A percentile compares a stretch with the other conserved stretches of the same genome.
phyloP scores from a whole-genome alignment of 2,329 filamentous ascomycete species.

The Pezicula radicicola region DNA sequence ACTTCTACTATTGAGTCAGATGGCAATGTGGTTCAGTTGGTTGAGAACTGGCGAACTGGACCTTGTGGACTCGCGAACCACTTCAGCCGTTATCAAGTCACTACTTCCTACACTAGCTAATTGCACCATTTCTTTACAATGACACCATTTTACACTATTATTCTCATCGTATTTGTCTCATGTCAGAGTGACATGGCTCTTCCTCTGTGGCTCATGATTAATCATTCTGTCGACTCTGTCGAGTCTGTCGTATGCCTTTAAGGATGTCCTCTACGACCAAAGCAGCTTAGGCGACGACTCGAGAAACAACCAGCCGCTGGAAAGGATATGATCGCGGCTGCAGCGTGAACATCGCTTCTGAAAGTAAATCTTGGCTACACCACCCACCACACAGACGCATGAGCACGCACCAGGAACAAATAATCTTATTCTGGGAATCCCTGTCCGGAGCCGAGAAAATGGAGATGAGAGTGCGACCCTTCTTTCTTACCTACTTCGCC shows the following conservation, averaged over 20 bases:
- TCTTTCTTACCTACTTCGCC: too few relatives aligned
- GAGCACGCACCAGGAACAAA: too few relatives aligned
- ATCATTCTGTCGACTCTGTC: too few relatives aligned
- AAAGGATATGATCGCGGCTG: slow-evolving; percentile 21
- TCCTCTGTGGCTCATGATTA: slow-evolving; percentile 7
- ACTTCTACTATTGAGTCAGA: too few relatives aligned
- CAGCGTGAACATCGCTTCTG: slow-evolving; percentile 21
- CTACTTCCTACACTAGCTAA: neutral
- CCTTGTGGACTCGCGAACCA: too few relatives aligned
- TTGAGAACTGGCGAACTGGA: too few relatives aligned
- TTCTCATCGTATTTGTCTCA: neutral
- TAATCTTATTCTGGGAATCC: too few relatives aligned
- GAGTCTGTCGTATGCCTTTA: neutral
- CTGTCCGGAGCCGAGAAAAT: too few relatives aligned
- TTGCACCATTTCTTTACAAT: neutral
- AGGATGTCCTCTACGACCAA: slow-evolving; percentile 4
- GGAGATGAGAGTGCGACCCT: too few relatives aligned
- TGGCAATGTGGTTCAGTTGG: too few relatives aligned
- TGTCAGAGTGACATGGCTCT: neutral
- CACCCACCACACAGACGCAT: too few relatives aligned
- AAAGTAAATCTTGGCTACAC: neutral
- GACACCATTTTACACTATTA: neutral
- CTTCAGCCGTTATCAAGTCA: too few relatives aligned
- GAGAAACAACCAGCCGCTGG: neutral
- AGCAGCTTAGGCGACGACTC: neutral